A percentile compares a stretch with the other conserved stretches of the same genome.
Evolutionary conservation across 148 eudicot species (phyloP).

Genomic region (Fagopyrum tataricum): DNA sequence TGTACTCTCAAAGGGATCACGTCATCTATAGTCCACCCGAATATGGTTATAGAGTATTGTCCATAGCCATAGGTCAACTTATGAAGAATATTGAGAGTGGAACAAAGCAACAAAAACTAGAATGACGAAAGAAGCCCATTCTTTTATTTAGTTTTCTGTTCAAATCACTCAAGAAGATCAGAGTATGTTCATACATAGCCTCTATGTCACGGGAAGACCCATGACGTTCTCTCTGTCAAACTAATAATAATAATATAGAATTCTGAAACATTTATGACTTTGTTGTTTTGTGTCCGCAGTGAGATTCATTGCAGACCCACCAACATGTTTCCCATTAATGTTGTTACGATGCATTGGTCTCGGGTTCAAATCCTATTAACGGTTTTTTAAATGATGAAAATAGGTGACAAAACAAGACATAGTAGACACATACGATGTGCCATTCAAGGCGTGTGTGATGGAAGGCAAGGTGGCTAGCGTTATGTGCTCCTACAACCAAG

Average conservation of each 20-base stretch:
- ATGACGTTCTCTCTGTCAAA: background rate
- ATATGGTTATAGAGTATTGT: too few species aligned
- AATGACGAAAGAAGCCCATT: background rate
- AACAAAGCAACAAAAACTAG: background rate
- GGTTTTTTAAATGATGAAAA: background rate
- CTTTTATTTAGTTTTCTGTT: background rate
- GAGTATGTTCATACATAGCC: background rate
- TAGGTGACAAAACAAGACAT: constrained; percentile 88
- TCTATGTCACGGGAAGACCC: background rate
- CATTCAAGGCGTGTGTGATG: constrained; percentile 68
- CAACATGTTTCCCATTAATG: background rate
- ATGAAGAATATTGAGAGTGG: background rate
- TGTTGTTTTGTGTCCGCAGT: background rate
- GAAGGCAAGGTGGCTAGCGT: constrained; percentile 94
- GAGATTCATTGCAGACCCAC: background rate
- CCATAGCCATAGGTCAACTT: too few species aligned
- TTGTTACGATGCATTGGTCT: background rate
- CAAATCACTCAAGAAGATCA: too few species aligned
- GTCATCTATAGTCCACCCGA: too few species aligned
- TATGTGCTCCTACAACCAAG: constrained; percentile 94
- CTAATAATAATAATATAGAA: too few species aligned
- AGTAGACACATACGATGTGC: constrained; percentile 71
- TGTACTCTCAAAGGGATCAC: too few species aligned
- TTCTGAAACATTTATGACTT: background rate
- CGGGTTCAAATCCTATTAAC: background rate